A percentile compares a stretch with the other conserved stretches of the same genome.
Evolutionary conservation across 441 rosid species (phyloP).

Genomic region (Aquilaria agallochum): DNA sequence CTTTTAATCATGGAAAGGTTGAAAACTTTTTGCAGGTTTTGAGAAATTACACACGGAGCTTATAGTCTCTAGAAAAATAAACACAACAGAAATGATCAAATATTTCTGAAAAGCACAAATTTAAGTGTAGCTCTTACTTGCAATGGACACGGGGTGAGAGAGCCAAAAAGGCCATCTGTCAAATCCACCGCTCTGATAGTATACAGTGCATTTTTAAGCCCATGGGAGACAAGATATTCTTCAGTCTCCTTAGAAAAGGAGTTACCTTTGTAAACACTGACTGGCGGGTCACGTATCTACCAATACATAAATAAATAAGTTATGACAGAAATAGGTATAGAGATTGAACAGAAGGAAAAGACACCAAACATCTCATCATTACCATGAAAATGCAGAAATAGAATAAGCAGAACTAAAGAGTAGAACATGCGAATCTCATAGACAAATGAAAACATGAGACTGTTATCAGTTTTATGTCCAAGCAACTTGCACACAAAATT

Average conservation of each 20-base stretch:
- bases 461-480: too few relatives aligned
- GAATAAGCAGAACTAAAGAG: too few relatives aligned
- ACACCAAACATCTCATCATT: too few relatives aligned
- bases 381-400: too few relatives aligned
- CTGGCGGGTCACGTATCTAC: slow-evolving; percentile 80
- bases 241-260: slow-evolving; percentile 47
- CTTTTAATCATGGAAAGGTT: neutral
- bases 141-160: slow-evolving; percentile 59
- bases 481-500: too few relatives aligned
- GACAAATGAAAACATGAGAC: too few relatives aligned
- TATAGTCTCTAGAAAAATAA: too few relatives aligned
- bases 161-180: slow-evolving; percentile 69
- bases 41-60: neutral
- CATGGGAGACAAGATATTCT: slow-evolving; percentile 59
- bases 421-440: too few relatives aligned
- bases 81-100: too few relatives aligned
- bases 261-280: slow-evolving; percentile 76
- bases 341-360: too few relatives aligned
- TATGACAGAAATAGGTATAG: neutral
- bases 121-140: slow-evolving; percentile 36
- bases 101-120: neutral
- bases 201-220: slow-evolving; percentile 72
- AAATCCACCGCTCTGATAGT: slow-evolving; percentile 61
- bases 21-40: neutral
- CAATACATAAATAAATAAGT: slow-evolving; percentile 8